Conservation (phyloP, 371 early-diverging fungal species). For the Dichotomocladium elegans region DNA sequence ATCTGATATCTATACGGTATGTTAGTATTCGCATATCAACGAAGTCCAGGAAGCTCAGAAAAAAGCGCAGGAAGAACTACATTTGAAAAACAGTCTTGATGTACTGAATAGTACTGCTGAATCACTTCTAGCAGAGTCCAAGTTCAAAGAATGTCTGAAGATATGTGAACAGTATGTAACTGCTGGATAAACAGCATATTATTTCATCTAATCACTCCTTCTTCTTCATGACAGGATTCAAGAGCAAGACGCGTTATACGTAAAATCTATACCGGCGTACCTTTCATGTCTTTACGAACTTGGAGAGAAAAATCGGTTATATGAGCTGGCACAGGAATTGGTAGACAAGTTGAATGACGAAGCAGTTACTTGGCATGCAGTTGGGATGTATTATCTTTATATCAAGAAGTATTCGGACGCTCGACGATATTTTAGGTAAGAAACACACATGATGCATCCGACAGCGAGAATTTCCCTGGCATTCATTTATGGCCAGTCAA, state of each 20-base stretch:
- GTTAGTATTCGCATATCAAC: constrained; percentile 35
- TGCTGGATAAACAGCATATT: not conserved
- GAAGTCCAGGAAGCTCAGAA: constrained; percentile 40
- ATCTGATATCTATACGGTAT: not conserved
- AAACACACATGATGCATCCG: too few species aligned
- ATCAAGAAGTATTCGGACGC: constrained; percentile 58
- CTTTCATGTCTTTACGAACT: constrained; percentile 65
- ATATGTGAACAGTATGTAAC: constrained; percentile 52
- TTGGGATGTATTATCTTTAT: constrained; percentile 70
- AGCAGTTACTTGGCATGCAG: constrained; percentile 63
- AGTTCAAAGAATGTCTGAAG: constrained; percentile 52
- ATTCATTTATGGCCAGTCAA: constrained; percentile 28
- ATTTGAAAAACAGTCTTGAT: constrained; percentile 51
- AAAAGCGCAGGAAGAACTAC: constrained; percentile 38
- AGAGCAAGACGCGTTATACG: constrained; percentile 55
- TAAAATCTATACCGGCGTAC: constrained; percentile 55
- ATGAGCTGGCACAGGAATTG: constrained; percentile 44
- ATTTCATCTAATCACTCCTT: not conserved
- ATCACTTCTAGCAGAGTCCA: constrained; percentile 44
- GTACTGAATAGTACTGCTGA: constrained; percentile 62
- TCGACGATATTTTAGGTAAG: constrained; percentile 55
- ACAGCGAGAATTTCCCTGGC: too few species aligned
- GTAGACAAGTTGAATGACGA: constrained; percentile 26
- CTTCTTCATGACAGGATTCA: constrained; percentile 42
- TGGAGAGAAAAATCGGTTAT: constrained; percentile 56